These are phyloP conservation scores for Sanghuangporus weigelae DNA, from an alignment of 1,284 basidiomycete genomes.

Conservation along the genomic window DNA sequence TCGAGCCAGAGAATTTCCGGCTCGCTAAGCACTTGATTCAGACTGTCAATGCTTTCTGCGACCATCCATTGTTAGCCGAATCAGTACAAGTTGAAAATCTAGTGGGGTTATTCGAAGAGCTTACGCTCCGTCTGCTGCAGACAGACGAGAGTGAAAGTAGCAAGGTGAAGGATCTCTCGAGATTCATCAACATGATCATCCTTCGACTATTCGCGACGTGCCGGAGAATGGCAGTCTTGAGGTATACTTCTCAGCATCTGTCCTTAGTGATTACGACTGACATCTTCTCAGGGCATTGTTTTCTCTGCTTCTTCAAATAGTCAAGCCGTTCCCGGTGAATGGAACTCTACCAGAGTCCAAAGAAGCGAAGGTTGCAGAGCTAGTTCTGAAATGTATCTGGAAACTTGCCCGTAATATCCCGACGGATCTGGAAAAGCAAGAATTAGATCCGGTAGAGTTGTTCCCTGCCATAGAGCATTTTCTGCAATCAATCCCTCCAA, in stretches of 20 bases:
- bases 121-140: slow-evolving; percentile 85
- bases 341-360: slow-evolving; percentile 66
- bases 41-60: slow-evolving; percentile 88
- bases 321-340: slow-evolving; percentile 76
- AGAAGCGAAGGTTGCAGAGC: slow-evolving; percentile 88
- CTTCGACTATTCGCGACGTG: slow-evolving; percentile 90
- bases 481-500: slow-evolving; percentile 88
- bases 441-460: slow-evolving; percentile 82
- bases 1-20: slow-evolving; percentile 75
- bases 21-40: slow-evolving; percentile 95
- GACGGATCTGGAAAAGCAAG: slow-evolving; percentile 78
- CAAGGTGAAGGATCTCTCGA: slow-evolving; percentile 83
- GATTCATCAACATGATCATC: slow-evolving; percentile 98
- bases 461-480: slow-evolving; percentile 96
- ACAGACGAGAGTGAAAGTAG: slow-evolving; percentile 79
- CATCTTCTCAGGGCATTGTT: slow-evolving; percentile 63
- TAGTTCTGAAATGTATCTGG: slow-evolving; percentile 98
- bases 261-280: slow-evolving; percentile 7
- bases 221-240: slow-evolving; percentile 87
- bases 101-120: slow-evolving; percentile 76
- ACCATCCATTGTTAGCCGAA: slow-evolving; percentile 76
- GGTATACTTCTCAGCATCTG: slow-evolving; percentile 43
- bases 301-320: slow-evolving; percentile 80
- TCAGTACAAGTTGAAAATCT: slow-evolving; percentile 77
- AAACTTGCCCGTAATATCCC: slow-evolving; percentile 94